Base-by-base conservation (phyloP, 2,329 filamentous ascomycete species). In the Knoxdaviesia proteae region DNA sequence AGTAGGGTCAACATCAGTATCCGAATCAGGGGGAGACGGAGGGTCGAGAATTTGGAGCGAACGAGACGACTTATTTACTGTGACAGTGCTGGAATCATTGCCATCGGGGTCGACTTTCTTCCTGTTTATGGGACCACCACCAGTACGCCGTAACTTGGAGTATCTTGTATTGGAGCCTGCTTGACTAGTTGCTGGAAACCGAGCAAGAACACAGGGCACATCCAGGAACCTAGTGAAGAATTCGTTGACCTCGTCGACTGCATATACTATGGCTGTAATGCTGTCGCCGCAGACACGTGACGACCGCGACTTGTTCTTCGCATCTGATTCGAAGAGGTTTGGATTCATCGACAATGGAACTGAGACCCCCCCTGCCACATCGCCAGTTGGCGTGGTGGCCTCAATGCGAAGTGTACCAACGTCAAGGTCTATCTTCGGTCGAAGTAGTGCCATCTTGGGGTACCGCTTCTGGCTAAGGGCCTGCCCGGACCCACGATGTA, bases 381-480 rank as follows among this genome's bases (percentile, higher is more conserved):
- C 46, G 6, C 47, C 34, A 3, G 46, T 33, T 7, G 49, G 44
- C 1, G 62, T 70, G 8, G 57, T 52, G 47, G 69, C 71, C 5
- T 58, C 58, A 6, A 96, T 65, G 10, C 68, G 65, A 11, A 98
- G 60, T 3, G 79, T 52, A 0, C 81, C 80, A 1, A 58, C 58
- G 0, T 69, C 61, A 44, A 93, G 72, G 51, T 96, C 81, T 36
- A 96, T 63, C 5, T 54, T 58, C 6, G 90, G 88, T 41, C 71
- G 70, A 42, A 98, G 67, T 5, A 94, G 69, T 8, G 84, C 80
- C 88, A 98, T 96, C 34, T 68, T 74, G 3, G 87, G 83, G 54
- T 90, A 79, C 48, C 77, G 69, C 60, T 96, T 98, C 58, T 96
- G 88, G 54, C 74, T 94, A 43, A 98, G 63, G 5, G 80, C 84